phyloP scores from a whole-genome alignment of 192 early-diverging fungal genomes.

The Podila horticola region DNA sequence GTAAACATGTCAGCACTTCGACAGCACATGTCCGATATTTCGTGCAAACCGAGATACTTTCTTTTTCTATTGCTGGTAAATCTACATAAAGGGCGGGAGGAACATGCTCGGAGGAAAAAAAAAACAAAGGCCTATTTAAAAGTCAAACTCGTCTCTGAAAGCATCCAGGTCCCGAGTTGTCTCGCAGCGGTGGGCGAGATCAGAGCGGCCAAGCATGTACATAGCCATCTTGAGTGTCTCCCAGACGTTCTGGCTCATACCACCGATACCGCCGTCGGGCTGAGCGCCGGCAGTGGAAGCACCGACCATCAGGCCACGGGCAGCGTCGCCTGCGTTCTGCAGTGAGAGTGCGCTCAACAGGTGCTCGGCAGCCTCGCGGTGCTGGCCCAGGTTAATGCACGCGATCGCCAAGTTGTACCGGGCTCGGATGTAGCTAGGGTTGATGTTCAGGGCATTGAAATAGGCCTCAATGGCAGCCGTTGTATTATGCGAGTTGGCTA shows the following conservation, averaged over 20 bases:
- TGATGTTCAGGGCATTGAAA: constrained; percentile 92
- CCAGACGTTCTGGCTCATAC: constrained; percentile 86
- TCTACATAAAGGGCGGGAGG: neutral
- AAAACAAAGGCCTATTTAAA: constrained; percentile 55
- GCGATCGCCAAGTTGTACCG: constrained; percentile 96
- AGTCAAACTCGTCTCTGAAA: constrained; percentile 89
- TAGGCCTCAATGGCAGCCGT: constrained; percentile 91
- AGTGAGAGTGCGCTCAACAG: constrained; percentile 87
- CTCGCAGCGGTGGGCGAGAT: constrained; percentile 86
- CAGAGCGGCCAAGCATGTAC: constrained; percentile 79
- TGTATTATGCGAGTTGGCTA: constrained; percentile 88
- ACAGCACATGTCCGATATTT: neutral
- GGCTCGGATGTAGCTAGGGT: constrained; percentile 94
- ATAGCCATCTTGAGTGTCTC: constrained; percentile 80
- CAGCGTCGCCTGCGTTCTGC: constrained; percentile 72
- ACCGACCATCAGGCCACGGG: constrained; percentile 40
- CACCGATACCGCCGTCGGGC: constrained; percentile 54
- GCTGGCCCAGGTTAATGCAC: constrained; percentile 89
- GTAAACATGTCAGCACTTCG: too few relatives aligned
- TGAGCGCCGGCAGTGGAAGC: constrained; percentile 42
- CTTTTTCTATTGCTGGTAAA: neutral
- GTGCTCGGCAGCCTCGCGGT: constrained; percentile 92
- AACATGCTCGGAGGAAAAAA: neutral
- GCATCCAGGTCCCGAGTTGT: constrained; percentile 74
- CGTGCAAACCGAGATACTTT: neutral